These are phyloP conservation scores for Ligustrum vulgare DNA, from an alignment of 257 asterid genomes.

Conservation along the genomic window DNA sequence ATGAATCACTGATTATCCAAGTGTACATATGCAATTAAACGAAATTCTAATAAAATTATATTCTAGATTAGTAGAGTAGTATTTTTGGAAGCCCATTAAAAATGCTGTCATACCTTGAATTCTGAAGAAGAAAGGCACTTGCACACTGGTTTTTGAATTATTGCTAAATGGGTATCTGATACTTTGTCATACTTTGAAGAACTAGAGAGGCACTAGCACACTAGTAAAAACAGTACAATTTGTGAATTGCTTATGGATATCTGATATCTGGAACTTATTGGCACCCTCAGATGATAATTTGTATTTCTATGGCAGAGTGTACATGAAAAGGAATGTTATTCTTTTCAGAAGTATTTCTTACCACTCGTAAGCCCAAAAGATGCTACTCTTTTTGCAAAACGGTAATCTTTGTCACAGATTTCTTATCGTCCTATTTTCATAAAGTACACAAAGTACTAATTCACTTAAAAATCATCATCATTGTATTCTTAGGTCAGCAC, in stretches of 20 bases:
- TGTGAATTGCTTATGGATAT: neutral
- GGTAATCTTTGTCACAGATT: neutral
- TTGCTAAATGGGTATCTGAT: neutral
- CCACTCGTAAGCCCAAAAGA: neutral
- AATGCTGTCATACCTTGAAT: neutral
- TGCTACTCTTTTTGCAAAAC: neutral
- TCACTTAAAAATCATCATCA: neutral
- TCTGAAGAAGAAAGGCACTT: neutral
- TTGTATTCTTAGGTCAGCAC: neutral
- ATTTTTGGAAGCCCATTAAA: neutral
- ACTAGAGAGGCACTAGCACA: neutral
- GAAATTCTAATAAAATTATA: neutral
- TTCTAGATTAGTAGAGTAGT: neutral
- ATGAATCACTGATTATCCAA: neutral
- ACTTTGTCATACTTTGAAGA: neutral
- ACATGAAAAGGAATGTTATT: neutral
- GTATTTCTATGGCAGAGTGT: neutral
- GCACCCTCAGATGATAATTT: neutral
- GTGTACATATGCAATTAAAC: neutral
- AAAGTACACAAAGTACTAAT: neutral
- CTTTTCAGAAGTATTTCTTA: neutral
- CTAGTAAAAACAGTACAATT: neutral
- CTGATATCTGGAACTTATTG: neutral
- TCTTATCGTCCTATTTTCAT: neutral
- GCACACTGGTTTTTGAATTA: neutral